phyloP scores from a whole-genome alignment of 768 basidiomycete genomes.

The Kwoniella europaea region DNA sequence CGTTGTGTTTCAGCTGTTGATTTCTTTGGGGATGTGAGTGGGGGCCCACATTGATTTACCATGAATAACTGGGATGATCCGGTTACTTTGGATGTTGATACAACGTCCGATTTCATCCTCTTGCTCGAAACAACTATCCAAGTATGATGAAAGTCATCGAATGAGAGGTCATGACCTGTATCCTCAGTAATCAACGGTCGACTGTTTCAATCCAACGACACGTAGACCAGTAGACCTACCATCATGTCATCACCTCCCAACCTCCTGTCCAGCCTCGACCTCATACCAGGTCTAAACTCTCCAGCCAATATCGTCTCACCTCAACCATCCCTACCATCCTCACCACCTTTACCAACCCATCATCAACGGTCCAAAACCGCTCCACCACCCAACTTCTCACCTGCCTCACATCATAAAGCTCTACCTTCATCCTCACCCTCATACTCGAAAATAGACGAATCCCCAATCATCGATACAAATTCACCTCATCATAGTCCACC shows the following conservation, averaged over 20 bases:
- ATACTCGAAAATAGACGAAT: not conserved
- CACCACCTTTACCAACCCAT: constrained; percentile 15
- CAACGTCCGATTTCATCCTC: not conserved
- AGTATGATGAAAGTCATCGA: too few relatives aligned
- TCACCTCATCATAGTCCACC: not conserved
- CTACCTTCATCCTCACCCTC: not conserved
- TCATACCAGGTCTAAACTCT: constrained; percentile 26
- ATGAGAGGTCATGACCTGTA: not conserved
- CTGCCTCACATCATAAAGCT: not conserved
- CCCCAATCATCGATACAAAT: not conserved
- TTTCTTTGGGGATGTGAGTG: constrained; percentile 2
- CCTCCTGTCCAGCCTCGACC: constrained; percentile 14
- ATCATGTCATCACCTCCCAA: constrained; percentile 26
- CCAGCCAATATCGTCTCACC: constrained; percentile 13
- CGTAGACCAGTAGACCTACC: too few relatives aligned
- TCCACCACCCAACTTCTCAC: constrained; percentile 14
- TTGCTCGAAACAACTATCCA: not conserved
- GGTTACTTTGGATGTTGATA: not conserved
- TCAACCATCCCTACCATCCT: not conserved
- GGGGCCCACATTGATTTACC: not conserved
- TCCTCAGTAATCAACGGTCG: not conserved
- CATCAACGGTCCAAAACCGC: constrained; percentile 27
- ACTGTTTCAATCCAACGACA: too few relatives aligned
- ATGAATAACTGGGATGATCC: not conserved
- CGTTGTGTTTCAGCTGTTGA: not conserved